Conservation (phyloP, 768 basidiomycete species). For the Mycena sanguinolenta region DNA sequence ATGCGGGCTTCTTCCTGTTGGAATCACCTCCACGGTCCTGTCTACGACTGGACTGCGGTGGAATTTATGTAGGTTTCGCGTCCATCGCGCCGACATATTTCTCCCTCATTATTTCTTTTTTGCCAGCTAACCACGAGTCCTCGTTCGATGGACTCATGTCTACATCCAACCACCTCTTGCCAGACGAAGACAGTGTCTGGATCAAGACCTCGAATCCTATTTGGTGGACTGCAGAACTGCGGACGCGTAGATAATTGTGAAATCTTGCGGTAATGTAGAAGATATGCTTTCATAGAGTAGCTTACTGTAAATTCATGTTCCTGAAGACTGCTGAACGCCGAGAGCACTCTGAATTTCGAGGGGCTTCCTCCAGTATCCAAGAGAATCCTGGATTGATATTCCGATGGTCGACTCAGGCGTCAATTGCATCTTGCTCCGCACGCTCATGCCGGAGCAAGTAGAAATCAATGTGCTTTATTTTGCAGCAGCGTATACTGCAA, state of each 20-base stretch:
- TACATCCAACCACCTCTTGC: constrained; percentile 92
- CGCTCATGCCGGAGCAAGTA: constrained; percentile 32
- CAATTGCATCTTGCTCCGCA: not conserved
- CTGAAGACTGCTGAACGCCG: too few species aligned
- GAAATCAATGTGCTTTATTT: constrained; percentile 67
- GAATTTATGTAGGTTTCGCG: constrained; percentile 78
- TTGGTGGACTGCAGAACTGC: constrained; percentile 83
- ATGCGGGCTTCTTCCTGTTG: constrained; percentile 95
- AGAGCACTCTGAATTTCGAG: too few species aligned
- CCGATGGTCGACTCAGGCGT: too few species aligned
- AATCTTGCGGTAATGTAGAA: not conserved
- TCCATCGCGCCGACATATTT: not conserved
- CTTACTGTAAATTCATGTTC: not conserved
- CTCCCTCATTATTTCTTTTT: constrained; percentile 4
- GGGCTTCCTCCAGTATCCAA: too few species aligned
- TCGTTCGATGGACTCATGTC: constrained; percentile 90
- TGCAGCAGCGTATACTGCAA: constrained; percentile 77
- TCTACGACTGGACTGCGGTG: constrained; percentile 89
- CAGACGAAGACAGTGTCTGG: constrained; percentile 72
- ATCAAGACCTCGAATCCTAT: constrained; percentile 87
- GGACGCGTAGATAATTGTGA: not conserved
- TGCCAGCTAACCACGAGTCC: constrained; percentile 70
- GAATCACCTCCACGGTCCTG: constrained; percentile 80
- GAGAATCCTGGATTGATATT: too few species aligned
- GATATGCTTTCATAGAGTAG: not conserved